Evolutionary conservation across 1,139 yeast genomes (phyloP), one percentile per base, ranked within the genome.

Genomic region (Saccharomyces hybrid): DNA sequence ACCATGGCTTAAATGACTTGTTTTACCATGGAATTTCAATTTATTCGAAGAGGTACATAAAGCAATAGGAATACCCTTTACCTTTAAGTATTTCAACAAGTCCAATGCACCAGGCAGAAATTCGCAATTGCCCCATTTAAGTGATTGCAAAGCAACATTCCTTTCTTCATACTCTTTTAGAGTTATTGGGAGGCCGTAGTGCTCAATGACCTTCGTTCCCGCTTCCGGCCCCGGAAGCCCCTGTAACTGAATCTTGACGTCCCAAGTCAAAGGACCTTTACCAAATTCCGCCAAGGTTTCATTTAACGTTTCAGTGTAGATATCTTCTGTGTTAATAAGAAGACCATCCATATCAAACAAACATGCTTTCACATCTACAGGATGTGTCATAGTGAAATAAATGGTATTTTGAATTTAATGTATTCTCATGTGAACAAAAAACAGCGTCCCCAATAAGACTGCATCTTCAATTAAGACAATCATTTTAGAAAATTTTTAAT

Each of bases 341-440:
- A 95, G 80, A 1, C 99, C 99, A 69, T 93, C 98, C 97, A 93
- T 90, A 75, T 93, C 93, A 71, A 91, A 91, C 54, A 91, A 85
- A 77, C 97, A 90, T 57, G 97, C 97, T 69, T 80, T 86, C 64
- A 79, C 76, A 54, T 6, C 63, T 52, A 82, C 50, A 80, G 44
- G 44, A 20, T 38, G 44, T 11, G 44, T 38, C 44, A 38, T 38
- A 9, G 8, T 34, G 16, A 5, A 9, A 5, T 28, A 4, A 28
- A 5, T 9, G 5, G 11, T 28, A 9, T 2, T 4, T 28, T 28
- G 4, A 2, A 3, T 28, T 28, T 9, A 28, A 9, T 28, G 8
- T 28, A 28, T 28, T 20, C 23, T 20, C 23, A 20, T 20, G 23
- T 20, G 23, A 20, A 20, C 23, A 20, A 20, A 20, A 20, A 20